These are phyloP conservation scores for Brasenia schreberi DNA, from an alignment of 164 flowering plant species.

Conservation along the genomic window DNA sequence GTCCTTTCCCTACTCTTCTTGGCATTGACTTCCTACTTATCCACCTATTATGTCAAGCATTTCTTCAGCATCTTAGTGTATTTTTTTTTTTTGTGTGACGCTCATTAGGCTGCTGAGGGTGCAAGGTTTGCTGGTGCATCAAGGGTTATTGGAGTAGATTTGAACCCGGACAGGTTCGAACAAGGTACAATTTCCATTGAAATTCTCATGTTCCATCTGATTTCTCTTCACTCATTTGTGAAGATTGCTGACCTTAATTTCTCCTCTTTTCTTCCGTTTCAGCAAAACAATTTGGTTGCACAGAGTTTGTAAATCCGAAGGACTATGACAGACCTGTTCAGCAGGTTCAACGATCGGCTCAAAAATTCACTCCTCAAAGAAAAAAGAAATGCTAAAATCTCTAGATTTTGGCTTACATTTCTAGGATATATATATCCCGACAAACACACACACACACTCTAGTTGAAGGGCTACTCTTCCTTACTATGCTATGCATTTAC, in stretches of 20 bases:
- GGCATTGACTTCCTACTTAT: background rate
- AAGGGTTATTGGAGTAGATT: slow-evolving; percentile 26
- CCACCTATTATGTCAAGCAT: background rate
- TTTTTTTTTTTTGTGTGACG: background rate
- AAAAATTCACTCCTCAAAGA: too few relatives aligned
- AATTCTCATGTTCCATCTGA: background rate
- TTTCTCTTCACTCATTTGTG: background rate
- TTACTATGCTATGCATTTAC: too few relatives aligned
- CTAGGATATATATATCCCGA: background rate
- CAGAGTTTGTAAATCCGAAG: slow-evolving; percentile 29
- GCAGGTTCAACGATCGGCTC: slow-evolving; percentile 15
- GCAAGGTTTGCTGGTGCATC: slow-evolving; percentile 30
- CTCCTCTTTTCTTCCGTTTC: background rate
- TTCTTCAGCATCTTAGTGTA: background rate
- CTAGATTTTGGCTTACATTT: background rate
- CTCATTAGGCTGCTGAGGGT: slow-evolving; percentile 25
- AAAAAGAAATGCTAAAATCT: background rate
- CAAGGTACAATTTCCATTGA: slow-evolving; percentile 14
- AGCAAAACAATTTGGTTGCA: slow-evolving; percentile 41
- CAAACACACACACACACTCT: too few relatives aligned
- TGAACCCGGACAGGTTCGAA: slow-evolving; percentile 19
- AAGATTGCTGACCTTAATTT: background rate
- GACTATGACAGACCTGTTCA: slow-evolving; percentile 32
- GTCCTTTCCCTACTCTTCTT: slow-evolving; percentile 5
- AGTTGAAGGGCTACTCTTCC: too few relatives aligned